Conservation (phyloP, 164 flowering plant species). For the Protea cynaroides region DNA sequence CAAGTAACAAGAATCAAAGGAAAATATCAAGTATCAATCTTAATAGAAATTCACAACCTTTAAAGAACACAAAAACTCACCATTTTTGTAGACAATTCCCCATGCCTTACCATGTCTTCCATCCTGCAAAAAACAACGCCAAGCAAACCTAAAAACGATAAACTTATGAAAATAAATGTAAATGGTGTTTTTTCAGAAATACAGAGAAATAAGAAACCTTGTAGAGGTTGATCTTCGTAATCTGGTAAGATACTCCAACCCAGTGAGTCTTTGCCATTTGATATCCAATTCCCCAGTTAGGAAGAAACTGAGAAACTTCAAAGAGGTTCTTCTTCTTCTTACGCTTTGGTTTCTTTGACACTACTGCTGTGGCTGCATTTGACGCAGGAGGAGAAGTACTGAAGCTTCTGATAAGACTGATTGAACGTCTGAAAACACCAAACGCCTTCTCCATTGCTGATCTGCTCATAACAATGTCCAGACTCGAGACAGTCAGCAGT, state of each 20-base stretch:
- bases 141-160: background rate
- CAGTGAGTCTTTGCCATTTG: slow-evolving; percentile 90
- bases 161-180: slow-evolving; percentile 1
- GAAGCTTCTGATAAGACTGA: slow-evolving; percentile 11
- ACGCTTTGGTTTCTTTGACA: slow-evolving; percentile 29
- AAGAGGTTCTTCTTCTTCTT: slow-evolving; percentile 85
- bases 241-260: slow-evolving; percentile 65
- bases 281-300: slow-evolving; percentile 94
- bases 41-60: too few relatives aligned
- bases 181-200: background rate
- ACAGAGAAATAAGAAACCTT: background rate
- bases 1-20: too few relatives aligned
- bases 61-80: slow-evolving; percentile 26
- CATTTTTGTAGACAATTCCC: slow-evolving; percentile 80
- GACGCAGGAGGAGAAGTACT: slow-evolving; percentile 16
- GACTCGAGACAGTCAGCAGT: too few relatives aligned
- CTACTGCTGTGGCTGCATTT: slow-evolving; percentile 4
- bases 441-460: too few relatives aligned
- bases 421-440: too few relatives aligned
- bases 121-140: slow-evolving; percentile 47
- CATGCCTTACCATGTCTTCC: slow-evolving; percentile 96
- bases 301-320: slow-evolving; percentile 84
- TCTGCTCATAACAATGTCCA: too few relatives aligned
- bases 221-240: slow-evolving; percentile 57
- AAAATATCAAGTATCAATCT: too few relatives aligned